Evolutionary conservation across 345 rosid species (phyloP).

Genomic region (Salix dunnii): DNA sequence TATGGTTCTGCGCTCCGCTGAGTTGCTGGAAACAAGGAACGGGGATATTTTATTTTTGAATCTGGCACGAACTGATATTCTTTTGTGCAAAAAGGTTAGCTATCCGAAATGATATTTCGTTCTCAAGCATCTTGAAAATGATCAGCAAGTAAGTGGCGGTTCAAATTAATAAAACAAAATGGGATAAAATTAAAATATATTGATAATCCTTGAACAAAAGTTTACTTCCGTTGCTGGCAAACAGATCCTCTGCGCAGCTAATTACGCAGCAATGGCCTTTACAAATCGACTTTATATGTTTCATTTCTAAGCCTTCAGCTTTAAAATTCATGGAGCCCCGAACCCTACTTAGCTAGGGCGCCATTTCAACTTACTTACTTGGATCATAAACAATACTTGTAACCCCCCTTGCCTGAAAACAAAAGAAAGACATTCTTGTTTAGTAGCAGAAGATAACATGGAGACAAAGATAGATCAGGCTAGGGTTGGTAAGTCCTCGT

Average conservation of each 20-base stretch:
- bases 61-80: neutral
- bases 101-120: neutral
- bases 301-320: too few relatives aligned
- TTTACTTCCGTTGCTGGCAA: neutral
- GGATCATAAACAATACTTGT: neutral
- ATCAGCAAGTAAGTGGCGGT: neutral
- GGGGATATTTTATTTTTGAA: neutral
- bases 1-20: neutral
- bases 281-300: neutral
- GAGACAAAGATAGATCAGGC: conserved; percentile 5
- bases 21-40: neutral
- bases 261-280: neutral
- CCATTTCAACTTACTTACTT: conserved; percentile 2
- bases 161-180: too few relatives aligned
- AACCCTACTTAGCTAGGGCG: conserved; percentile 26
- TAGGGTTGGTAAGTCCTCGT: conserved; percentile 5
- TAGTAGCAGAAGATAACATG: neutral
- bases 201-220: neutral
- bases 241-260: neutral
- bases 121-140: neutral
- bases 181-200: too few relatives aligned
- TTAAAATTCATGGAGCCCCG: conserved; percentile 43
- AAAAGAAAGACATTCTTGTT: neutral
- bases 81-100: neutral
- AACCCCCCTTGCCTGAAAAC: neutral